phyloP scores from a whole-genome alignment of 1,284 basidiomycete species.

The Ganoderma meredithae region DNA sequence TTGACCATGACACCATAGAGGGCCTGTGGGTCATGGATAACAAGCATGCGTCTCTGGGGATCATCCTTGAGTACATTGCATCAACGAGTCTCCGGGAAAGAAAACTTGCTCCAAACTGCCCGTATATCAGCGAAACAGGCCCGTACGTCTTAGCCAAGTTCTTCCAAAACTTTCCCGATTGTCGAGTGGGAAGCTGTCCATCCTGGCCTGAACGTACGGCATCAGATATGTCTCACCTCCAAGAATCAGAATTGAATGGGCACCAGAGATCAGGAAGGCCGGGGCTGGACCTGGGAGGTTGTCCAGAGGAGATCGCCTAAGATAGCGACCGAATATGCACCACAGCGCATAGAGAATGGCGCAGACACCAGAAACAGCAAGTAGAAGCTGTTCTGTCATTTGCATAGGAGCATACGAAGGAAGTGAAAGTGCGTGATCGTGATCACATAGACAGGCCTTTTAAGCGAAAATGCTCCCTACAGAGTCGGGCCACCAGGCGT shows the following conservation, averaged over 20 bases:
- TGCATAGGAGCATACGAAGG: background rate
- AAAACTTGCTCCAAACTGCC: constrained; percentile 28
- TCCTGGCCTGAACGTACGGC: background rate
- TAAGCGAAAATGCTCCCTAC: background rate
- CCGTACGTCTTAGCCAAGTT: constrained; percentile 28
- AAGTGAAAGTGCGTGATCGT: background rate
- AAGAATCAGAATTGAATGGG: background rate
- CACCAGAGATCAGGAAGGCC: background rate
- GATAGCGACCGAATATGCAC: background rate
- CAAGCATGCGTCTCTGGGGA: constrained; percentile 10
- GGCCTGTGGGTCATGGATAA: constrained; percentile 14
- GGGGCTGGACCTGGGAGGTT: background rate
- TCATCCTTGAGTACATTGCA: background rate
- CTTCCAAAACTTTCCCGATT: constrained; percentile 1
- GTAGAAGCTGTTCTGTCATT: background rate
- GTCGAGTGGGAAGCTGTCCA: background rate
- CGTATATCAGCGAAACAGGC: constrained; percentile 26
- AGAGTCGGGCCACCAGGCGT: background rate
- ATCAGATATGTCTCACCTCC: background rate
- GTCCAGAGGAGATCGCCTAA: background rate
- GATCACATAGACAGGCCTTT: background rate
- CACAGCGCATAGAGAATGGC: background rate
- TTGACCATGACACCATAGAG: constrained; percentile 18
- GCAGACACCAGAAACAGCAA: background rate
- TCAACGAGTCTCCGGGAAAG: background rate